These are phyloP conservation scores for Cytospora schulzeri DNA, from an alignment of 2,329 filamentous ascomycete genomes.

Conservation along the genomic window DNA sequence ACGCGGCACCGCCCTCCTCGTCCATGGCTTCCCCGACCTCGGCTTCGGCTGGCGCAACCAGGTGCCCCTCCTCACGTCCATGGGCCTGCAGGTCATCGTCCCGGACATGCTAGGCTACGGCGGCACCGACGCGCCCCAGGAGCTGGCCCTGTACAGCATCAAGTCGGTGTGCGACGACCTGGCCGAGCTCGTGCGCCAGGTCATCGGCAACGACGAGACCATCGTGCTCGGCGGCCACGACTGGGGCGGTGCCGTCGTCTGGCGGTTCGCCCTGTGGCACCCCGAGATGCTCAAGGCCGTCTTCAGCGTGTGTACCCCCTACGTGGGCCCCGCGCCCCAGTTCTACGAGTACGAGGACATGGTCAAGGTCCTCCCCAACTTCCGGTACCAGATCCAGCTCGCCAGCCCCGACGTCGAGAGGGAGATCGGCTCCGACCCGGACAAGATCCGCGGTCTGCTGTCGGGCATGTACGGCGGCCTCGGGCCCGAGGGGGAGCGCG, in stretches of 20 bases:
- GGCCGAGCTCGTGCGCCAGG: slow-evolving; percentile 66
- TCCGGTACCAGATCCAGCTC: slow-evolving; percentile 84
- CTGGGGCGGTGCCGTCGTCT: slow-evolving; percentile 79
- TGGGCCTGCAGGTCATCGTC: slow-evolving; percentile 77
- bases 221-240: slow-evolving; percentile 90
- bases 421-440: slow-evolving; percentile 53
- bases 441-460: slow-evolving; percentile 70
- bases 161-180: slow-evolving; percentile 77
- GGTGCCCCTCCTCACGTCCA: slow-evolving; percentile 72
- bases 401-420: slow-evolving; percentile 67
- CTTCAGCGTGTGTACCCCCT: slow-evolving; percentile 83
- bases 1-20: slow-evolving; percentile 40
- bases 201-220: slow-evolving; percentile 43
- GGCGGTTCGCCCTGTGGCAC: slow-evolving; percentile 73
- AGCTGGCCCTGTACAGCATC: slow-evolving; percentile 64
- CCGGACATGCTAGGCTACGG: slow-evolving; percentile 89
- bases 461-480: slow-evolving; percentile 70
- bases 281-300: slow-evolving; percentile 72
- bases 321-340: slow-evolving; percentile 52
- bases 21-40: slow-evolving; percentile 84
- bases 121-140: slow-evolving; percentile 68
- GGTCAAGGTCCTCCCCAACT: slow-evolving; percentile 61
- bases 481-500: slow-evolving; percentile 55
- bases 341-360: slow-evolving; percentile 63
- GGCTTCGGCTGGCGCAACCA: slow-evolving; percentile 88